Conservation (phyloP, 1,284 basidiomycete species). For the Leucoagaricus sp. region DNA sequence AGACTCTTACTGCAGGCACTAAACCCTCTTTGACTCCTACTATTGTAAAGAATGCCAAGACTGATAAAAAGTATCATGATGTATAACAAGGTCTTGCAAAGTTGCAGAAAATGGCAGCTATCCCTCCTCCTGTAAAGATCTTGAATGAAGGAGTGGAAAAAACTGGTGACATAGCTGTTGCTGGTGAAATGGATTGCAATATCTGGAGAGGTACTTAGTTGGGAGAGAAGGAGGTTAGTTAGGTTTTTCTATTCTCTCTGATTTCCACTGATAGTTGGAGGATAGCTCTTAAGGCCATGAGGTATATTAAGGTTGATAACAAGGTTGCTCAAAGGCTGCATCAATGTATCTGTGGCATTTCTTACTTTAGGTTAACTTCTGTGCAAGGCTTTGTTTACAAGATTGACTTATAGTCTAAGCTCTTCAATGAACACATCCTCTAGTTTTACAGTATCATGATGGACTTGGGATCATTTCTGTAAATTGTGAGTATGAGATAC, state of each 20-base stretch:
- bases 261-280: slow-evolving; percentile 19
- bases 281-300: slow-evolving; percentile 57
- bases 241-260: neutral
- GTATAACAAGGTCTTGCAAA: neutral
- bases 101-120: neutral
- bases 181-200: slow-evolving; percentile 51
- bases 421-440: slow-evolving; percentile 49
- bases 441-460: slow-evolving; percentile 56
- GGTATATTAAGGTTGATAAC: slow-evolving; percentile 43
- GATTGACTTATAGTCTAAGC: slow-evolving; percentile 50
- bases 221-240: slow-evolving; percentile 40
- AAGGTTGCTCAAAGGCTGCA: slow-evolving; percentile 41
- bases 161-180: slow-evolving; percentile 28
- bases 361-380: neutral
- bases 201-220: slow-evolving; percentile 55
- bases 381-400: slow-evolving; percentile 54
- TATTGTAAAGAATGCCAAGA: neutral
- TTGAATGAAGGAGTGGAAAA: neutral
- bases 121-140: neutral
- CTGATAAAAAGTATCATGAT: neutral
- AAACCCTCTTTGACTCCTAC: neutral
- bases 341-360: slow-evolving; percentile 16
- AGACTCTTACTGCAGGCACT: neutral
- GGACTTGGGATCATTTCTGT: slow-evolving; percentile 46
- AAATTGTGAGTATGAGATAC: slow-evolving; percentile 37